phyloP scores from a whole-genome alignment of 2,329 filamentous ascomycete genomes.

The Purpureocillium takamizusanense region DNA sequence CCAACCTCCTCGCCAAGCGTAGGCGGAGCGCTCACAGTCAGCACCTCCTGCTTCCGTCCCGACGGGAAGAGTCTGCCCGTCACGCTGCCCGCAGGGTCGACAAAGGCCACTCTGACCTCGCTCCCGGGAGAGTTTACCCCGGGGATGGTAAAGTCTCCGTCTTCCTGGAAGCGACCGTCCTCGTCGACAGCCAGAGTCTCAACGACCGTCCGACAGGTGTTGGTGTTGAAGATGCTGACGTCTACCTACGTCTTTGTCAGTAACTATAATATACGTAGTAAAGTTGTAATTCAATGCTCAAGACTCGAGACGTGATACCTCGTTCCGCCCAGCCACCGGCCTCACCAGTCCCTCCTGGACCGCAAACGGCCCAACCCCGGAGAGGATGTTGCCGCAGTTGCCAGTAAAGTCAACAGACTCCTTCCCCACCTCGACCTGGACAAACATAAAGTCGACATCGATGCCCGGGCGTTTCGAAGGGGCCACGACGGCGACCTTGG shows the following conservation, averaged over 20 bases:
- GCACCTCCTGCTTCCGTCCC: conserved; percentile 35
- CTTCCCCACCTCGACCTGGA: conserved; percentile 48
- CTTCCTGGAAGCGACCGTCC: conserved; percentile 33
- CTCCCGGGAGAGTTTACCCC: conserved; percentile 46
- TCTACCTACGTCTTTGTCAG: conserved; percentile 9
- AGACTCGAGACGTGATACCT: too few species aligned
- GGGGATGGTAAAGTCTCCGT: conserved; percentile 47
- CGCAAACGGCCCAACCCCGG: conserved; percentile 50
- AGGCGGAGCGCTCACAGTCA: neutral
- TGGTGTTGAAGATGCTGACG: conserved; percentile 50
- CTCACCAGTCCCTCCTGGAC: conserved; percentile 37
- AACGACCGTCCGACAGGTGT: conserved; percentile 47
- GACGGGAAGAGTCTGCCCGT: conserved; percentile 51
- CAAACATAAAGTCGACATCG: conserved; percentile 55
- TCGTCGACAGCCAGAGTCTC: conserved; percentile 41
- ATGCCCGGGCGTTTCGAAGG: conserved; percentile 27
- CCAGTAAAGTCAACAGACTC: conserved; percentile 46
- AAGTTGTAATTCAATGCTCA: too few species aligned
- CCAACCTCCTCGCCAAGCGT: neutral
- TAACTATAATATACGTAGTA: too few species aligned
- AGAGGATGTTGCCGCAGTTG: conserved; percentile 57
- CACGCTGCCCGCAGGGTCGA: conserved; percentile 50
- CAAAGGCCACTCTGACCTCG: conserved; percentile 47
- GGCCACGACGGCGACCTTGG: conserved; percentile 51
- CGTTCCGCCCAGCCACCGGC: conserved; percentile 13